phyloP scores from a whole-genome alignment of 352 stramenopile species.

The Phytophthora macrochlamydospora region DNA sequence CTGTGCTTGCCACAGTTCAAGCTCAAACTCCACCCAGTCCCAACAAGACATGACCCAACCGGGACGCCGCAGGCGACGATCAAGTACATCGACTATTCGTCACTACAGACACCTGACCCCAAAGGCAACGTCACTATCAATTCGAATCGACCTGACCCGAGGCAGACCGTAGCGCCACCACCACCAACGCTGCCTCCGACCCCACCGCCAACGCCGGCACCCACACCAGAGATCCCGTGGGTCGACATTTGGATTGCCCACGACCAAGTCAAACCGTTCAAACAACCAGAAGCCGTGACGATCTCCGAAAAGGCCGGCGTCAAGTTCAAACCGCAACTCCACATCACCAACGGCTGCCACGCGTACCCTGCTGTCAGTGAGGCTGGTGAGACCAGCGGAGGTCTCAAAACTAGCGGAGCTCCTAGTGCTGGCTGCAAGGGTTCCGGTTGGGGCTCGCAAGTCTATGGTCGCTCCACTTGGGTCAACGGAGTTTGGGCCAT shows the following conservation, averaged over 20 bases:
- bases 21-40: background rate
- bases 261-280: background rate
- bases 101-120: background rate
- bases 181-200: background rate
- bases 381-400: background rate
- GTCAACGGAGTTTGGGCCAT: background rate
- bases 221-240: background rate
- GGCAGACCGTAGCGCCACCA: background rate
- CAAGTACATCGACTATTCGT: background rate
- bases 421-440: background rate
- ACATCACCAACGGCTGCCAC: background rate
- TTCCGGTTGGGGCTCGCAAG: background rate
- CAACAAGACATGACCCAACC: background rate
- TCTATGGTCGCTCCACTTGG: background rate
- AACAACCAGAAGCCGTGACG: background rate
- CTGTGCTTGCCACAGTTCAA: background rate
- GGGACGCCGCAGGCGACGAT: background rate
- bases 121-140: background rate
- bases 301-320: background rate
- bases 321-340: constrained; percentile 3
- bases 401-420: background rate
- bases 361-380: background rate
- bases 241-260: background rate
- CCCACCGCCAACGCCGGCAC: background rate
- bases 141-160: background rate